Base-by-base conservation (phyloP, 257 asterid genomes). In the Plectranthus barbatus region DNA sequence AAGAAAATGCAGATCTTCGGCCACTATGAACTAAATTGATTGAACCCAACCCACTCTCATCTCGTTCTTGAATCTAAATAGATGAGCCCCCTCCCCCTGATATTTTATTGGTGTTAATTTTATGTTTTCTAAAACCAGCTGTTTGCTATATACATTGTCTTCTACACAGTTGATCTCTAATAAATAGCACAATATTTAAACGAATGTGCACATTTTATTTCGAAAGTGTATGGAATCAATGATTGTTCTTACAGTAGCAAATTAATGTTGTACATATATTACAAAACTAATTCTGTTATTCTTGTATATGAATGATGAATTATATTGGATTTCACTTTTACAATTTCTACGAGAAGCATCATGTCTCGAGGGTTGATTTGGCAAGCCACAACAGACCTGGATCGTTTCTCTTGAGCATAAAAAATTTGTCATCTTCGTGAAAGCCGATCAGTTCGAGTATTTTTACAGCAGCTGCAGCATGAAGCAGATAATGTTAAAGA, bases 361-460 rank as follows among this genome's bases (percentile, higher is more conserved):
- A 26, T 2, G 5, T 26, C 31, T 26, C 3, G 31, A 26, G 5
- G 3, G 5, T 26, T 26, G 95, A 80, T 70, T 87, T 93, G 50
- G 90, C 97, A 62, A 93, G 93, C 97, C 99, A 93, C 73, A 85
- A 42, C 59, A 90, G 55, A 33, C 95, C 99, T 0, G 96, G 97
- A 64, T 93, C 97, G 50, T 85, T 79, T 67, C 95, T 74, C 75
- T 87, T 89, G 5, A 92, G 72, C 55, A 87, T 69, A 70, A 89
- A 66, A 64, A 71, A 60, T 60, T 70, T 82, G 1, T 80, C 85
- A 12, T 87, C 90, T 49, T 93, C 99, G 34, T 60, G 55, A 69
- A 93, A 93, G 15, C 99, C 97, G 37, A 87, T 53, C 72, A 85
- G 62, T 6, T 61, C 54, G 49, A 93, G 77, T 47, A 90, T 80